Conservation (phyloP, 1,284 basidiomycete species). For the Melampsora americana region DNA sequence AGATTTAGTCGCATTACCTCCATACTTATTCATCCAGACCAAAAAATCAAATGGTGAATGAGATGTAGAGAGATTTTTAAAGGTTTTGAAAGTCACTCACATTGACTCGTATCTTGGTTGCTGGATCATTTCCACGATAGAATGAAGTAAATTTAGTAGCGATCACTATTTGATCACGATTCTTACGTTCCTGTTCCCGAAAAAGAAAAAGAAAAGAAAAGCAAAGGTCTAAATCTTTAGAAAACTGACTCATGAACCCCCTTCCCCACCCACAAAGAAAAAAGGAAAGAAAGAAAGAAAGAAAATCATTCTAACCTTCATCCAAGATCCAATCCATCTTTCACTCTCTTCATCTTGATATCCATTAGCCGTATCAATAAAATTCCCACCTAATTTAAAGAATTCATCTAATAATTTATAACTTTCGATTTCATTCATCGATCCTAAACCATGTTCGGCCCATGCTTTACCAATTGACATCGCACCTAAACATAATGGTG, state of each 20-base stretch:
- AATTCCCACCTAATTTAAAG: constrained; percentile 49
- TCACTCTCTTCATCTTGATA: constrained; percentile 14
- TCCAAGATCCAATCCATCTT: neutral
- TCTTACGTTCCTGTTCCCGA: neutral
- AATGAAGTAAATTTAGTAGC: neutral
- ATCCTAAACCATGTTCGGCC: constrained; percentile 47
- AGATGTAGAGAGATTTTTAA: neutral
- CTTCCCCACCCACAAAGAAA: too few species aligned
- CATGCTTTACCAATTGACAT: constrained; percentile 60
- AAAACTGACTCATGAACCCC: neutral
- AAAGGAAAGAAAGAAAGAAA: too few species aligned
- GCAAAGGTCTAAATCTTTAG: neutral
- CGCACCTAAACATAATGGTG: constrained; percentile 59
- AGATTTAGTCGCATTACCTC: constrained; percentile 46
- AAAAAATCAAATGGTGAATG: neutral
- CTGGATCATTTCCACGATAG: neutral
- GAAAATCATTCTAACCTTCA: too few species aligned
- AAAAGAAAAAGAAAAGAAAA: neutral
- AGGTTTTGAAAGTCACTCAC: neutral
- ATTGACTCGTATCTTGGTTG: neutral
- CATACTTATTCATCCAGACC: neutral
- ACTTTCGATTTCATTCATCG: constrained; percentile 46
- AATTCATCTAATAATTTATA: constrained; percentile 49
- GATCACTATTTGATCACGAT: neutral
- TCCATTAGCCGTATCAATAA: constrained; percentile 43